Percentiles rank a stretch among this genome's conserved stretches.
Evolutionary conservation across 73 alveolate species (phyloP).

Genomic region (Blepharisma japonicum): DNA sequence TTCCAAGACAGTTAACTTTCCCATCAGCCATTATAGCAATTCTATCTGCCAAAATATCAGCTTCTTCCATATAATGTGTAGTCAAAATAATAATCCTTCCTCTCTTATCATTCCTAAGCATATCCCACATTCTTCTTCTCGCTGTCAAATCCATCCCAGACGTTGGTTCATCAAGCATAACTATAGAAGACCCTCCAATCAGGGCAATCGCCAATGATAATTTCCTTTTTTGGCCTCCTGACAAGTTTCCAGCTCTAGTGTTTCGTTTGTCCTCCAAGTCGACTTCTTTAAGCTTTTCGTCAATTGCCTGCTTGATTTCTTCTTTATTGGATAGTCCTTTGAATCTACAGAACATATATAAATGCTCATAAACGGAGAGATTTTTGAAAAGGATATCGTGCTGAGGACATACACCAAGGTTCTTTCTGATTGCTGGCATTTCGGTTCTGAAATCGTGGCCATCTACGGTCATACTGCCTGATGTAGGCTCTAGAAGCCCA

Average conservation of each 20-base stretch:
- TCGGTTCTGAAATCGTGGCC: slow-evolving; percentile 64
- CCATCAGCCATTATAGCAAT: slow-evolving; percentile 97
- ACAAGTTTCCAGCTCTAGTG: slow-evolving; percentile 70
- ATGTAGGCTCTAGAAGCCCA: slow-evolving; percentile 65
- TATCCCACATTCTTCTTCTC: slow-evolving; percentile 94
- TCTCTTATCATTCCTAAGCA: slow-evolving; percentile 84
- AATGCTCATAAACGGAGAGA: slow-evolving; percentile 88
- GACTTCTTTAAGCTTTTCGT: slow-evolving; percentile 77
- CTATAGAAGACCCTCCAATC: slow-evolving; percentile 87
- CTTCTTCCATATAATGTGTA: slow-evolving; percentile 98
- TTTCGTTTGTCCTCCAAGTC: slow-evolving; percentile 68
- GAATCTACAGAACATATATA: slow-evolving; percentile 82
- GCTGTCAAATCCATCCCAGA: slow-evolving; percentile 97
- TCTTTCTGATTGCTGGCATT: slow-evolving; percentile 68
- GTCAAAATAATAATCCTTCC: slow-evolving; percentile 90
- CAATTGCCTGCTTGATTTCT: slow-evolving; percentile 61
- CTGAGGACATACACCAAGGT: slow-evolving; percentile 94
- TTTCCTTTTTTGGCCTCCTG: slow-evolving; percentile 97
- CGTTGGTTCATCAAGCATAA: slow-evolving; percentile 96
- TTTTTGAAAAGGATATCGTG: slow-evolving; percentile 89
- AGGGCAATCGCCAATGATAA: slow-evolving; percentile 93
- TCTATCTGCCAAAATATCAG: slow-evolving; percentile 98
- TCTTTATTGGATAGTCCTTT: slow-evolving; percentile 71
- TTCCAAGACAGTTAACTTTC: slow-evolving; percentile 87
- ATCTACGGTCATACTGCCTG: slow-evolving; percentile 63